A percentile compares a stretch with the other conserved stretches of the same genome.
Evolutionary conservation across 75 land plant species (phyloP).

Genomic region (Larix kaempferi): DNA sequence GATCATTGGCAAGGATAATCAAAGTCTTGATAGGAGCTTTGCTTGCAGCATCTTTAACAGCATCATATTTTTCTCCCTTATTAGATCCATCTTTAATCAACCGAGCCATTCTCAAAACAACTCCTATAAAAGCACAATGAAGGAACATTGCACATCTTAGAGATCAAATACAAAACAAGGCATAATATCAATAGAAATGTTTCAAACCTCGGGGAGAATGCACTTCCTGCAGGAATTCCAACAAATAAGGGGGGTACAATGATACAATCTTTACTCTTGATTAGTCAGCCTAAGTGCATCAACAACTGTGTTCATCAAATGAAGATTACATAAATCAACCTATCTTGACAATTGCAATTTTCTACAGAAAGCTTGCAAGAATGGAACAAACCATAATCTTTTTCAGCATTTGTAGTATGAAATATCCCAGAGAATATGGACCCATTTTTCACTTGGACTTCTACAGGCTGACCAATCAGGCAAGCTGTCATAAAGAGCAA

Average conservation of each 20-base stretch:
- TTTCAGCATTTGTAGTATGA: constrained; percentile 68
- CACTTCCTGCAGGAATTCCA: not conserved
- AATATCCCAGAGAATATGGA: constrained; percentile 81
- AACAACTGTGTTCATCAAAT: not conserved
- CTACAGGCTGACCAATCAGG: constrained; percentile 84
- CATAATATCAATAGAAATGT: not conserved
- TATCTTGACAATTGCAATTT: not conserved
- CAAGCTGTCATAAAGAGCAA: constrained; percentile 60
- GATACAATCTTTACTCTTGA: not conserved
- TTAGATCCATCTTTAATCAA: constrained; percentile 58
- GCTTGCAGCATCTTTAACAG: constrained; percentile 39
- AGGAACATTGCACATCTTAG: not conserved
- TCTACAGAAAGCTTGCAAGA: not conserved
- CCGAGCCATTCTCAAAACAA: constrained; percentile 81
- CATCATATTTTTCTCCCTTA: constrained; percentile 45
- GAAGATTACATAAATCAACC: not conserved
- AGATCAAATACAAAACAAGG: not conserved
- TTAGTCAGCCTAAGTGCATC: not conserved
- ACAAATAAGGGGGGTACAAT: not conserved
- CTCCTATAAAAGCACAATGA: constrained; percentile 38
- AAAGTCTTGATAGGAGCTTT: constrained; percentile 60
- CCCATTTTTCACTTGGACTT: constrained; percentile 87
- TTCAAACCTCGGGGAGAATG: not conserved
- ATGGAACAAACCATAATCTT: constrained; percentile 54
- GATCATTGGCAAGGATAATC: constrained; percentile 76